phyloP scores from a whole-genome alignment of 1,284 basidiomycete genomes.

The Trichosporon sp. region DNA sequence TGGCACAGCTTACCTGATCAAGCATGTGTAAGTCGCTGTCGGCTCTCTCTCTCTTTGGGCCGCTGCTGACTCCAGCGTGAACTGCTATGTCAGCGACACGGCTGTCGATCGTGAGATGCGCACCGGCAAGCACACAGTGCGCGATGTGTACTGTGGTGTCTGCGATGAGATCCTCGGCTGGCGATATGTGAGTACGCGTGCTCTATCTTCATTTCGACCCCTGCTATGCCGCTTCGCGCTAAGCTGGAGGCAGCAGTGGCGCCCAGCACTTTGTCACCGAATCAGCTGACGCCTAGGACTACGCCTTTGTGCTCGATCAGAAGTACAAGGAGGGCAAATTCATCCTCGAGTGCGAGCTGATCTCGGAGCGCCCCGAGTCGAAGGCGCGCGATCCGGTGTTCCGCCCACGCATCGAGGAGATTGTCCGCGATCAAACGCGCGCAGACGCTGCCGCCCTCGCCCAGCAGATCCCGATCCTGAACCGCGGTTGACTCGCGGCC shows the following conservation, averaged over 20 bases:
- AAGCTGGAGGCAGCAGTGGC: too few species aligned
- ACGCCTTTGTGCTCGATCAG: conserved; percentile 80
- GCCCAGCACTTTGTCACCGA: background rate
- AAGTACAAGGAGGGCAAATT: conserved; percentile 99
- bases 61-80: conserved; percentile 60
- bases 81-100: conserved; percentile 72
- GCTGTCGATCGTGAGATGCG: conserved; percentile 92
- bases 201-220: background rate
- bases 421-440: background rate
- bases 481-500: background rate
- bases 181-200: conserved; percentile 78
- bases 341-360: conserved; percentile 88
- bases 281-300: conserved; percentile 61
- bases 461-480: background rate
- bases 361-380: conserved; percentile 50
- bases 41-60: background rate
- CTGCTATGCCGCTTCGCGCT: too few species aligned
- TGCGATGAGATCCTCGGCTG: conserved; percentile 82
- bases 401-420: conserved; percentile 36
- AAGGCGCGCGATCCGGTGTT: conserved; percentile 22
- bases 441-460: background rate
- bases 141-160: conserved; percentile 88
- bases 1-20: conserved; percentile 89
- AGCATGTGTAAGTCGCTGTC: conserved; percentile 66
- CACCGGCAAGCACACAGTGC: conserved; percentile 90